Evolutionary conservation across 805 yeast genomes (phyloP), one percentile per base, ranked within the genome.

Genomic region (Saccharomycopsis selenospora): DNA sequence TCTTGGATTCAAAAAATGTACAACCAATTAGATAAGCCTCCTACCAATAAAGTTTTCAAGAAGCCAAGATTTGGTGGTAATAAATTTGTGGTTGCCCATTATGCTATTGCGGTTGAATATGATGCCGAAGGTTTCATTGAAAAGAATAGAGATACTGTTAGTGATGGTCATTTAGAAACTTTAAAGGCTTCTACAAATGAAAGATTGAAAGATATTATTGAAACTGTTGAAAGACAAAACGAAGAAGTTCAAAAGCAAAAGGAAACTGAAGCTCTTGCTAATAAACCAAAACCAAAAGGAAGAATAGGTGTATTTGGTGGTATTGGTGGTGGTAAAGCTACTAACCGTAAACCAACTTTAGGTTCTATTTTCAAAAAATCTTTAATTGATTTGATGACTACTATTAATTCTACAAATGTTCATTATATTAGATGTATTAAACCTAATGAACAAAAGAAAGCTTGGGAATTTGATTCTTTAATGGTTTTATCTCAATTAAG

Each of bases 371-470:
- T 91, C 76, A 91, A 91, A 64, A 80, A 80, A 48, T 91, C 97
- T 2, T 75, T 91, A 66, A 85, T 89, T 58, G 97, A 91, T 59
- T 76, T 91, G 56, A 91, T 93, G 99, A 70, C 69, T 30, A 91
- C 98, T 0, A 91, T 91, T 50, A 80, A 91, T 64, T 85, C 96
- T 1, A 91, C 98, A 2, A 91, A 93, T 64, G 99, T 84, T 33
- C 99, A 91, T 65, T 91, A 91, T 61, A 91, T 91, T 62, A 83
- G 99, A 63, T 91, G 99, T 73, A 91, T 93, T 63, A 91, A 91
- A 66, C 98, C 99, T 4, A 91, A 91, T 64, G 96, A 89, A 60
- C 82, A 80, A 55, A 91, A 93, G 66, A 82, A 79, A 53, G 96
- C 98, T 1, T 91, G 99, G 98, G 84, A 82, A 63, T 91, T 91